Evolutionary conservation across 495 filamentous ascomycete species (phyloP), one percentile per base, ranked within the genome.

Genomic region (Penicillium alfredii): DNA sequence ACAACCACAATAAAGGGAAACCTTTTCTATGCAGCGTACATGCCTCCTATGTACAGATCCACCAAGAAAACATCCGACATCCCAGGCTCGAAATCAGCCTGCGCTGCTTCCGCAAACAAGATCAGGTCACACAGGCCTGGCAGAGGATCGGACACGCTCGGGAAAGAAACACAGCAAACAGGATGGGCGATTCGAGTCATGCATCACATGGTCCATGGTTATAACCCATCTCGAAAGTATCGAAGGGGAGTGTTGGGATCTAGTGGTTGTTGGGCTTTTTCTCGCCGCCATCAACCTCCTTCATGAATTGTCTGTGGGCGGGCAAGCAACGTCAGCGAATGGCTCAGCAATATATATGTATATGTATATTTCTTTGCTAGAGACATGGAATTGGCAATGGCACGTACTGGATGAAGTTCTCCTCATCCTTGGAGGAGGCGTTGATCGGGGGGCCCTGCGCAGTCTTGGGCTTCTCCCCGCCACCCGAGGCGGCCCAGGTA

Each of bases 331-430:
- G 37, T 16, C 4, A 10, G 13, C 10, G n/a, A 4, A 10, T 2
- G 13, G 37, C n/a, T 55, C 35, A 55, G 48, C 21, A 37, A 9
- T 11, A 4, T 0, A 6, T 2, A 24, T 8, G n/a, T 8, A 15
- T 3, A 16, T 14, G 10, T 10, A 2, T 2, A 24, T 25, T 25
- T 8, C 11, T 8, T 25, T 25, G 23, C 8, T 25, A 25, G 23
- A 25, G 34, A 18, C 8, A 33, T 17, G 11, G 29, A 13, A 24
- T 33, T 35, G 45, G 26, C n/a, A n/a, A n/a, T n/a, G n/a, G 21
- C 9, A 55, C 84, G 60, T 78, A 97, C 90, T 94, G 86, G 73
- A 98, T 92, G 70, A 96, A 98, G 51, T 81, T 80, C 72, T 93
- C 88, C 76, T 98, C 90, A 58, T 96, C 90, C 58, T 86, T 82